Base-by-base conservation (phyloP, 1,139 yeast genomes). In the Geotrichum bryndzae region DNA sequence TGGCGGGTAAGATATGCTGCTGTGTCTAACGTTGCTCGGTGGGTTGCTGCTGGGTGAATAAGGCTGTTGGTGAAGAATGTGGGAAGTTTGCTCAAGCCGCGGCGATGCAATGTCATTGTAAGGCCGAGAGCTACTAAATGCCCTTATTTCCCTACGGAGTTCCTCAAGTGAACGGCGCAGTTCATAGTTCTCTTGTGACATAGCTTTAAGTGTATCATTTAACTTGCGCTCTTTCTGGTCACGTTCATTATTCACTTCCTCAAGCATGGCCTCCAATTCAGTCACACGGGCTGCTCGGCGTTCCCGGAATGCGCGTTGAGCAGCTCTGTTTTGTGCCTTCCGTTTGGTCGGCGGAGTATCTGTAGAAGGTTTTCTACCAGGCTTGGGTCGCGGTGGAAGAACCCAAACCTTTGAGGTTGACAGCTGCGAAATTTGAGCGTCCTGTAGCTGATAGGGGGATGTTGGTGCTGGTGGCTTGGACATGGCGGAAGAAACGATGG, bases 311-410 rank as follows among this genome's bases (percentile, higher is more conserved):
- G 97, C 97, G 61, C 98, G 76, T 67, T 66, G 98, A 2, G 98
- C 98, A 31, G 96, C 97, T 64, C 98, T 80, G 72, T 92, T 92
- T 75, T 92, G 97, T 0, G 96, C 96, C 74, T 91, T 90, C 13
- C 65, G 53, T 52, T 63, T 63, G 2, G 65, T 63, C 2, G 61
- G 57, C 5, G 61, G 61, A 10, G 61, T 67, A 65, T 84, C 88
- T 3, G 83, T 84, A 64, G 91, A 82, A 13, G 96, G 96, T 74
- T 90, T 90, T 64, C 96, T 78, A 11, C 96, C 97, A 0, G 96
- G 96, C 72, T 89, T 90, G 5, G 96, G 95, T 63, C 96, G 77
- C 11, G 96, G 96, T 1, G 97, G 97, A 48, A 91, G 78, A 18
- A 89, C 92, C 96, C 97, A 91, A 68, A 86, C 90, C 69, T 84